Base-by-base conservation (phyloP, 1,139 yeast species). In the Geotrichum candidum region DNA sequence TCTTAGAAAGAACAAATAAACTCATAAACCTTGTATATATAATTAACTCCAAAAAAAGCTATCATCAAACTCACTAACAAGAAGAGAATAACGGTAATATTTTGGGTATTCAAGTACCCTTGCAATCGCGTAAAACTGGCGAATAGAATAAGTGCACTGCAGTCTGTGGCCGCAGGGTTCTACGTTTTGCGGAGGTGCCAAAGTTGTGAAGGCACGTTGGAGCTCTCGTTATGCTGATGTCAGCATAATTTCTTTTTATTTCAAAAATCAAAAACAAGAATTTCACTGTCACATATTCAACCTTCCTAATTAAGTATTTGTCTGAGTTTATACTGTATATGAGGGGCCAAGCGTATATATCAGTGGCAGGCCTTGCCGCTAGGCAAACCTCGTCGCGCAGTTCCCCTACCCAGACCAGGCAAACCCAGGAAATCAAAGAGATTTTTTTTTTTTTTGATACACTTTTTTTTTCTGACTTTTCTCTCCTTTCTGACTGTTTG, bases 1-100 rank as follows among this genome's bases (percentile, higher is more conserved):
- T 75, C 59, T 61, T 38, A 52, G 64, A 52, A 58, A 59, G 33
- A 46, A 41, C 18, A 61, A 62, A 55, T 62, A 62, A 59, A 46
- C 41, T 13, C n/a, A 6, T 35, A 25, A 29, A 15, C 35, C 23
- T n/a, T 41, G 46, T 41, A 41, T 15, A 41, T 41, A n/a, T 38
- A 38, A 38, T 38, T 15, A 38, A 38, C 15, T 38, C n/a, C 45
- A 13, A 13, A 13, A 38, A 18, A 38, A 38, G 15, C 45, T 38
- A 35, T 35, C n/a, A 35, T 13, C n/a, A 35, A 35, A 11, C 9
- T n/a, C 15, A 15, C 5, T 15, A 1, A 5, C 7, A 7, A 15
- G n/a, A 41, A 1, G n/a, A 41, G n/a, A 41, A 41, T 5, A 41
- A 41, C 11, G 7, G 2, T n/a, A 18, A n/a, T 7, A n/a, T 15